Evolutionary conservation across 140 eudicot species (phyloP), one percentile per base, ranked within the genome.

Genomic region (Anethum foeniculum): DNA sequence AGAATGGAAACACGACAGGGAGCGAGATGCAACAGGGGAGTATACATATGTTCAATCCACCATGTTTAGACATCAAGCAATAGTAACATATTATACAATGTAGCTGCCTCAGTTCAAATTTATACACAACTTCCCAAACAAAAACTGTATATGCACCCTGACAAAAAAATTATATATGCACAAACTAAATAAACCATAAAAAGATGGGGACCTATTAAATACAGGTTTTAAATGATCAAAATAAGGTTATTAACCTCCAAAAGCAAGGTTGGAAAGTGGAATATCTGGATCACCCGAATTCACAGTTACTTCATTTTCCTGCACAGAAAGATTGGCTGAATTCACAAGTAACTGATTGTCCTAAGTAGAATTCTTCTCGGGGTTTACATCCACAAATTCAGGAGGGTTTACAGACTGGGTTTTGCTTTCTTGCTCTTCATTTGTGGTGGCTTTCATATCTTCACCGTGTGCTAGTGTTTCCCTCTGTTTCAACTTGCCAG

Each of bases 401-500:
- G 76, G 79, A n/a, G 83, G 83, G 81, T 80, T 87, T 13, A 7
- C 84, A 13, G 76, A 43, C 19, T 75, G 82, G 44, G 62, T 76
- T 68, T 75, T 80, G 83, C 60, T 85, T 86, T 84, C 89, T 46
- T 86, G 82, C 2, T 80, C 47, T 28, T 72, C 84, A 47, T 79
- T 81, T 44, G 68, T 80, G 51, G 60, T 18, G 36, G 47, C 48
- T 52, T 75, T 79, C 79, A 77, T 78, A 34, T 82, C 88, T 83
- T 86, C 83, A 62, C 77, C 86, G 58, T 84, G 80, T 60, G 46
- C 72, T 81, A 82, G 80, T 25, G 75, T 60, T 25, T 25, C 79
- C 23, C 78, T 83, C 72, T 79, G 83, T 81, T 89, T 84, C 76
- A 88, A 18, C 75, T 80, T 67, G 62, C 73, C 81, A 6, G 86